A percentile compares a stretch with the other conserved stretches of the same genome.
These are phyloP conservation scores for Parachaetomium inaequale DNA, from an alignment of 495 filamentous ascomycete species.

Conservation along the genomic window DNA sequence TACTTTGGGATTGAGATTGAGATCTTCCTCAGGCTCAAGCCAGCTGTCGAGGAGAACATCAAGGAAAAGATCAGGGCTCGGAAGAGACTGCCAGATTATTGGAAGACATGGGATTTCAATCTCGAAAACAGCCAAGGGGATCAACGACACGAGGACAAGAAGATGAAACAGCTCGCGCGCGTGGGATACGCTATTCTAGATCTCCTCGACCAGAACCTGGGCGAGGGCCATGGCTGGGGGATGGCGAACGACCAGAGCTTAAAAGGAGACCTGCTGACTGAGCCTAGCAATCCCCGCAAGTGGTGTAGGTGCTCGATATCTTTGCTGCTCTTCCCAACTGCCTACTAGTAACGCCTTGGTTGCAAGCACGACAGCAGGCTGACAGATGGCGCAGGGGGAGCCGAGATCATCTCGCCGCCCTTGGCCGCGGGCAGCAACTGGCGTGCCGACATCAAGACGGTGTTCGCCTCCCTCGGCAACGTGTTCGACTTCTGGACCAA, in stretches of 20 bases:
- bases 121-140: background rate
- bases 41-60: background rate
- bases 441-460: background rate
- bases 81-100: background rate
- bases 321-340: background rate
- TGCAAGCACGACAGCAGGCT: background rate
- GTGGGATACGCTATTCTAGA: background rate
- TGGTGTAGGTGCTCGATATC: background rate
- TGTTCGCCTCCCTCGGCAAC: background rate
- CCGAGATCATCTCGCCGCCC: background rate
- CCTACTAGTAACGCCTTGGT: background rate
- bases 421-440: background rate
- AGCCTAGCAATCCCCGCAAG: background rate
- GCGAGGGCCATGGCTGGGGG: background rate
- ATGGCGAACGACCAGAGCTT: background rate
- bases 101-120: background rate
- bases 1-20: background rate
- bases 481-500: background rate
- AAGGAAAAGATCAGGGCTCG: background rate
- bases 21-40: background rate
- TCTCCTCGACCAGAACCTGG: background rate
- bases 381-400: background rate
- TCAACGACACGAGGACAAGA: background rate
- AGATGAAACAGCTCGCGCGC: background rate
- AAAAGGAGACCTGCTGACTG: background rate